Conservation (phyloP, 257 asterid species). For the Salvia miltiorrhiza region DNA sequence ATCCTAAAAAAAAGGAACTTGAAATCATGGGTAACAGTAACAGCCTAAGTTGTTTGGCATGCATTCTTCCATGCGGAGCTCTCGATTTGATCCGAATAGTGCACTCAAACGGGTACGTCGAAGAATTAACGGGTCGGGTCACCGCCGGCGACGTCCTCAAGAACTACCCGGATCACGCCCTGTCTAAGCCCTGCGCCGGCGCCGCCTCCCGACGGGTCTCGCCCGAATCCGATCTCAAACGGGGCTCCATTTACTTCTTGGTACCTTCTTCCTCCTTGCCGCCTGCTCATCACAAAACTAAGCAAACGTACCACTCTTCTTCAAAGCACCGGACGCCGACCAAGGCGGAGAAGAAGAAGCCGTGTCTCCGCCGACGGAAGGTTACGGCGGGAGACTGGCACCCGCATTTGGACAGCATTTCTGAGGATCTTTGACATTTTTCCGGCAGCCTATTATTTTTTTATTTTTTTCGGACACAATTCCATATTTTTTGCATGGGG, state of each 20-base stretch:
- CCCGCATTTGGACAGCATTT: conserved; percentile 64
- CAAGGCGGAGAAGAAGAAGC: conserved; percentile 11
- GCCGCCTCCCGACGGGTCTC: conserved; percentile 64
- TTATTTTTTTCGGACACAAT: neutral
- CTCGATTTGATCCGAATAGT: conserved; percentile 91
- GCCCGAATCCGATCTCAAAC: conserved; percentile 75
- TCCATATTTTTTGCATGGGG: conserved; percentile 17
- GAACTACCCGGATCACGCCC: conserved; percentile 70
- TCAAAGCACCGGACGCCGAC: conserved; percentile 26
- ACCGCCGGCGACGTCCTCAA: conserved; percentile 65
- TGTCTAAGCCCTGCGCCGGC: conserved; percentile 60
- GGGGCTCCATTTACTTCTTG: conserved; percentile 94
- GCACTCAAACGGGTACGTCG: conserved; percentile 74
- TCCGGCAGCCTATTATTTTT: neutral
- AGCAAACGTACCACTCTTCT: conserved; percentile 36
- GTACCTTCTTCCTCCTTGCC: conserved; percentile 68
- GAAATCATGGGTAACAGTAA: conserved; percentile 71
- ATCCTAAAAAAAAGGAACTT: neutral
- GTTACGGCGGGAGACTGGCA: conserved; percentile 49
- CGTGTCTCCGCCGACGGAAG: conserved; percentile 28
- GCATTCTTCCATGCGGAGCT: conserved; percentile 98
- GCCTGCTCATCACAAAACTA: conserved; percentile 27
- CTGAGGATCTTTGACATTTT: conserved; percentile 34
- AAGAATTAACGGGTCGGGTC: conserved; percentile 69
- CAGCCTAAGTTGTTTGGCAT: conserved; percentile 90